These are phyloP conservation scores for Vitis rotundifolia DNA, from an alignment of 164 flowering plant genomes.

Conservation along the genomic window DNA sequence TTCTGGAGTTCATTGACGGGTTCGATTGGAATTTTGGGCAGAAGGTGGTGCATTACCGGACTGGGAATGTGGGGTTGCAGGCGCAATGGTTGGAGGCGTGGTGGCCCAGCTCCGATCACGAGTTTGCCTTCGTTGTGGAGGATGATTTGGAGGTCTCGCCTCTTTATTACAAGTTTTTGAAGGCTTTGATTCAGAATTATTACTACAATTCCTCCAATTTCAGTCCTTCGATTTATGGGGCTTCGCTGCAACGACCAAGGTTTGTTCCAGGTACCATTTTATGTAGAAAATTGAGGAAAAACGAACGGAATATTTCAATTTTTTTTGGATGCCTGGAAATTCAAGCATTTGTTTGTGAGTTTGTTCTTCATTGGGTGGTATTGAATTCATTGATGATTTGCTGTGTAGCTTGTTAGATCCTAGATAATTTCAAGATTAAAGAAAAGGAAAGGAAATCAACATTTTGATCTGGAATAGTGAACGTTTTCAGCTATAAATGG, in stretches of 20 bases:
- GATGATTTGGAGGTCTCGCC: constrained; percentile 94
- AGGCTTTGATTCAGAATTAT: constrained; percentile 54
- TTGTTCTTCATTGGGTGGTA: no score
- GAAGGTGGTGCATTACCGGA: constrained; percentile 85
- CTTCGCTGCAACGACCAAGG: constrained; percentile 87
- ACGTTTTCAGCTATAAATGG: no score
- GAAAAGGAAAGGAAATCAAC: no score
- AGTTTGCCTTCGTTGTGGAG: constrained; percentile 91
- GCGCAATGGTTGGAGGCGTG: constrained; percentile 98
- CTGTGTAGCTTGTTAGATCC: no score
- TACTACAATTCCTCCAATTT: constrained; percentile 74
- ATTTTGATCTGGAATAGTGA: no score
- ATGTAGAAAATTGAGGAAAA: neutral
- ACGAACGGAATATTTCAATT: no score
- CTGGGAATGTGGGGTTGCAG: constrained; percentile 84
- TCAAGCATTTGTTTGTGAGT: no score
- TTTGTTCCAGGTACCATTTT: constrained; percentile 82
- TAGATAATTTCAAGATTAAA: no score
- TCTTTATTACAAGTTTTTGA: constrained; percentile 69
- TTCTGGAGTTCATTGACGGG: constrained; percentile 72
- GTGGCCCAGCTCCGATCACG: constrained; percentile 88
- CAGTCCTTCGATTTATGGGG: constrained; percentile 76
- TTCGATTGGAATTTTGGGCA: constrained; percentile 73
- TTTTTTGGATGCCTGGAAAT: no score
- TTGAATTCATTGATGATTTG: no score